These are phyloP conservation scores for Homolaphlyctis polyrhiza DNA, from an alignment of 371 early-diverging fungal genomes.

Conservation along the genomic window DNA sequence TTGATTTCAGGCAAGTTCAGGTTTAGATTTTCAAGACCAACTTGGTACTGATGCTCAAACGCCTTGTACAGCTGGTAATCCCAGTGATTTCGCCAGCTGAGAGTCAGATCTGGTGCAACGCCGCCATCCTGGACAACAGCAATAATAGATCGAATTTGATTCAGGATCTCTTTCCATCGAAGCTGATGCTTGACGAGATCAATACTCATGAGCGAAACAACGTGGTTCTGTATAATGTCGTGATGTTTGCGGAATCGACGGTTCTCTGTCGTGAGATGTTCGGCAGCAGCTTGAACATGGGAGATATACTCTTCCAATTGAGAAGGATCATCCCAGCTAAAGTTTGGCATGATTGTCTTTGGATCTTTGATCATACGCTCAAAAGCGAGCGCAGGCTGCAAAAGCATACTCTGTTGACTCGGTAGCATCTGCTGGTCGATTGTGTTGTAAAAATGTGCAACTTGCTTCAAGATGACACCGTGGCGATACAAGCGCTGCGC, in stretches of 20 bases:
- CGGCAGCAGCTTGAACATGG: slow-evolving; percentile 32
- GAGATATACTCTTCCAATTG: slow-evolving; percentile 41
- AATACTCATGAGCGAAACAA: slow-evolving; percentile 27
- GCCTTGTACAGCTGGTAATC: slow-evolving; percentile 54
- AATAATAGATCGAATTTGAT: slow-evolving; percentile 31
- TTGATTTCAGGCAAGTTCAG: slow-evolving; percentile 43
- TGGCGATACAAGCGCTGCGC: slow-evolving; percentile 36
- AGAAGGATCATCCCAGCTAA: slow-evolving; percentile 25
- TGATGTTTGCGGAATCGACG: slow-evolving; percentile 36
- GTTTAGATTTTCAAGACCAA: slow-evolving; percentile 37
- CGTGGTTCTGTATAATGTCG: slow-evolving; percentile 24
- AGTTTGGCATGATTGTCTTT: slow-evolving; percentile 6
- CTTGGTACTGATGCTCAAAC: slow-evolving; percentile 41
- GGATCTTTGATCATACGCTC: slow-evolving; percentile 42
- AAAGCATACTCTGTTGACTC: slow-evolving; percentile 44
- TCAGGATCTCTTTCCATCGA: slow-evolving; percentile 44
- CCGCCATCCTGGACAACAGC: slow-evolving; percentile 23
- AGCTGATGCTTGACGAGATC: slow-evolving; percentile 39
- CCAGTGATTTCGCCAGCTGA: slow-evolving; percentile 46
- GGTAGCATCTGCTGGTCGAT: slow-evolving; percentile 52
- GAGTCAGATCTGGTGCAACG: slow-evolving; percentile 23
- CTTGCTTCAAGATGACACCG: slow-evolving; percentile 45
- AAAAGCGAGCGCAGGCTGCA: slow-evolving; percentile 41
- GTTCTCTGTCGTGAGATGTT: slow-evolving; percentile 35
- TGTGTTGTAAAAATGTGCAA: slow-evolving; percentile 55